Conservation (phyloP, 2,329 filamentous ascomycete genomes). For the Fusarium domesticum region DNA sequence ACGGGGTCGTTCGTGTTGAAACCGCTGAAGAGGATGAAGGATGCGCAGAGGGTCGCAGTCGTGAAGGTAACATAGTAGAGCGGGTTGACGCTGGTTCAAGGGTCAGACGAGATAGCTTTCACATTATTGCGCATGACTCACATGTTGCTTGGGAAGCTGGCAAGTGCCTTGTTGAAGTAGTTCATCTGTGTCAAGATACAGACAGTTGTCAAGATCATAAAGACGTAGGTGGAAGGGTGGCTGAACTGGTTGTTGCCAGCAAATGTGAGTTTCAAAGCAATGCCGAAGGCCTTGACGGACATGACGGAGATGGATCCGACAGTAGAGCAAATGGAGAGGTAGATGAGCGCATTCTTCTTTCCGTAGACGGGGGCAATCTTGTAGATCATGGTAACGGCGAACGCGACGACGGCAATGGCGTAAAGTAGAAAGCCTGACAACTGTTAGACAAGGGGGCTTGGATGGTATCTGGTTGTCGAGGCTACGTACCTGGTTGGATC, state of each 20-base stretch:
- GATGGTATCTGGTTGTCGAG: background rate
- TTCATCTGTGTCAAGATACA: constrained; percentile 99
- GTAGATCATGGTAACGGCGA: constrained; percentile 95
- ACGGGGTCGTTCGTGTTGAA: constrained; percentile 94
- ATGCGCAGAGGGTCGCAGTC: constrained; percentile 87
- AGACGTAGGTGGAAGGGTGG: constrained; percentile 94
- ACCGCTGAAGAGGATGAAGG: constrained; percentile 91
- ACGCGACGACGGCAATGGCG: constrained; percentile 72
- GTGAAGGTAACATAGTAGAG: constrained; percentile 98
- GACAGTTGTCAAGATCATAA: constrained; percentile 86
- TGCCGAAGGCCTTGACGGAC: constrained; percentile 98
- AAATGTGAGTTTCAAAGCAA: constrained; percentile 92
- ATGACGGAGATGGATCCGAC: constrained; percentile 98
- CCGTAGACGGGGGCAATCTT: constrained; percentile 84
- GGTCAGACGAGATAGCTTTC: constrained; percentile 1
- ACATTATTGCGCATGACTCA: constrained; percentile 45
- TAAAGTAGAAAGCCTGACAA: constrained; percentile 84
- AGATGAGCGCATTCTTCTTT: constrained; percentile 93
- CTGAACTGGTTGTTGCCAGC: constrained; percentile 92
- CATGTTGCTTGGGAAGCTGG: constrained; percentile 97
- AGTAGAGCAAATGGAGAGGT: constrained; percentile 95
- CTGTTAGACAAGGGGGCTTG: constrained; percentile 8
- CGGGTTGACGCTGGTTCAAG: constrained; percentile 73
- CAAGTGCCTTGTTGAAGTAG: constrained; percentile 98
- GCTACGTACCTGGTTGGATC: constrained; percentile 72